These are phyloP conservation scores for Phtheirospermum japonicum DNA, from an alignment of 257 asterid genomes.

Conservation along the genomic window DNA sequence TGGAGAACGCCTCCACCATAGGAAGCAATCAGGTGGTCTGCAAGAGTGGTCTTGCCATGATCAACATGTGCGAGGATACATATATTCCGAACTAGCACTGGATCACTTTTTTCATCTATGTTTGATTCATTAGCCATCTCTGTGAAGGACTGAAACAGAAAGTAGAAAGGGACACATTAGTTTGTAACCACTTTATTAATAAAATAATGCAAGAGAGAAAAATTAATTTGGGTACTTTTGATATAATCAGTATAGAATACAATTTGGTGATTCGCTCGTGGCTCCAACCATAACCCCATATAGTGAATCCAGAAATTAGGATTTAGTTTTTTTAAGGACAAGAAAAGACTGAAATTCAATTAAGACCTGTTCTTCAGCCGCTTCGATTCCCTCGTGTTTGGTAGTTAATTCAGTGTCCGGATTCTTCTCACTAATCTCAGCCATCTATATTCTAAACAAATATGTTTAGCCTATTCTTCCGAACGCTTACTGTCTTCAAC, in stretches of 20 bases:
- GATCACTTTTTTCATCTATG: conserved; percentile 29
- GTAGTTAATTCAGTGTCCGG: background rate
- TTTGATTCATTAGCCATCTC: conserved; percentile 21
- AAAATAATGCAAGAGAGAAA: background rate
- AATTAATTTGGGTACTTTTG: background rate
- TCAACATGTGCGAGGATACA: conserved; percentile 98
- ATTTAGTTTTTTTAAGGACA: background rate
- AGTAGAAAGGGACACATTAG: background rate
- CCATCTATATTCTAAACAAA: background rate
- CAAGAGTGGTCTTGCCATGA: conserved; percentile 95
- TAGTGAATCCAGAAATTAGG: no score
- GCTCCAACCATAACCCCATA: background rate
- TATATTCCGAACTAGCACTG: conserved; percentile 52
- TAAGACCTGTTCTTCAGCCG: background rate
- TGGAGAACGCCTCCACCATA: conserved; percentile 93
- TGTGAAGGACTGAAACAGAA: conserved; percentile 13
- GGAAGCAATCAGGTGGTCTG: conserved; percentile 86
- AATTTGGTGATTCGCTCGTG: background rate
- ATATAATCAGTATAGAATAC: background rate
- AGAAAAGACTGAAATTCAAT: background rate
- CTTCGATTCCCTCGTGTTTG: background rate
- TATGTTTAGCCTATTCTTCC: no score
- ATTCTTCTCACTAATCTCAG: background rate
- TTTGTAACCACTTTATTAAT: background rate
- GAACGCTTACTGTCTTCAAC: background rate